These are phyloP conservation scores for Cordyceps tenuipes DNA, from an alignment of 2,329 filamentous ascomycete species.

Conservation along the genomic window DNA sequence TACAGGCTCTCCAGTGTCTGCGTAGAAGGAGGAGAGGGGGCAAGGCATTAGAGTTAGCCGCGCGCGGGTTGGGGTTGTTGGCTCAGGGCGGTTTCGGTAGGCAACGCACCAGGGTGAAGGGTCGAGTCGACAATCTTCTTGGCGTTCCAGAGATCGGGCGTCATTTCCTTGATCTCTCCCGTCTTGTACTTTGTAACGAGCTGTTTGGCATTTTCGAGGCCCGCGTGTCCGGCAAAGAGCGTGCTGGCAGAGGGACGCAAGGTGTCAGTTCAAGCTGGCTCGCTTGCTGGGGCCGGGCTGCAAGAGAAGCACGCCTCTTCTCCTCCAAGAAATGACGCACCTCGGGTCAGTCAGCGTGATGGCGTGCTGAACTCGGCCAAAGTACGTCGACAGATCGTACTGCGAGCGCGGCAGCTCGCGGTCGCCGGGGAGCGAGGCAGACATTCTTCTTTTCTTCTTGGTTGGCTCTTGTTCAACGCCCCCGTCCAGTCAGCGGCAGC, in stretches of 20 bases:
- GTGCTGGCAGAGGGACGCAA: slow-evolving; percentile 50
- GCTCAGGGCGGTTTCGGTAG: slow-evolving; percentile 9
- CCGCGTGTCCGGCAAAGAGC: slow-evolving; percentile 66
- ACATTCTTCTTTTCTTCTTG: slow-evolving; percentile 38
- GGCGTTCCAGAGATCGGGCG: slow-evolving; percentile 81
- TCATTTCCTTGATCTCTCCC: slow-evolving; percentile 72
- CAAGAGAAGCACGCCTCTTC: background rate
- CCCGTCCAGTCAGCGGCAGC: background rate
- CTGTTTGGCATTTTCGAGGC: slow-evolving; percentile 78
- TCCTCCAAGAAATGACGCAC: slow-evolving; percentile 46
- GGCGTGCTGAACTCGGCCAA: slow-evolving; percentile 86
- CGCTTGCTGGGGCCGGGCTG: too few species aligned
- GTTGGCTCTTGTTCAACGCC: background rate
- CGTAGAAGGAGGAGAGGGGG: too few species aligned
- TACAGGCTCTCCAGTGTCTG: slow-evolving; percentile 87
- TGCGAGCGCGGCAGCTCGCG: slow-evolving; percentile 86
- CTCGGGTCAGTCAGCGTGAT: slow-evolving; percentile 89
- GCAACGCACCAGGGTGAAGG: slow-evolving; percentile 71
- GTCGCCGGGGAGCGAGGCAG: slow-evolving; percentile 54
- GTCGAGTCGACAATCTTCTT: slow-evolving; percentile 98
- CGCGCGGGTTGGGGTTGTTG: background rate
- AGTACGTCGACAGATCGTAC: slow-evolving; percentile 89
- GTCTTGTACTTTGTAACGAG: slow-evolving; percentile 81
- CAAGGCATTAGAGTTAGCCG: background rate
- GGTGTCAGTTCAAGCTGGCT: background rate